These are phyloP conservation scores for Leccinum obscurum DNA, from an alignment of 768 basidiomycete species.

Conservation along the genomic window DNA sequence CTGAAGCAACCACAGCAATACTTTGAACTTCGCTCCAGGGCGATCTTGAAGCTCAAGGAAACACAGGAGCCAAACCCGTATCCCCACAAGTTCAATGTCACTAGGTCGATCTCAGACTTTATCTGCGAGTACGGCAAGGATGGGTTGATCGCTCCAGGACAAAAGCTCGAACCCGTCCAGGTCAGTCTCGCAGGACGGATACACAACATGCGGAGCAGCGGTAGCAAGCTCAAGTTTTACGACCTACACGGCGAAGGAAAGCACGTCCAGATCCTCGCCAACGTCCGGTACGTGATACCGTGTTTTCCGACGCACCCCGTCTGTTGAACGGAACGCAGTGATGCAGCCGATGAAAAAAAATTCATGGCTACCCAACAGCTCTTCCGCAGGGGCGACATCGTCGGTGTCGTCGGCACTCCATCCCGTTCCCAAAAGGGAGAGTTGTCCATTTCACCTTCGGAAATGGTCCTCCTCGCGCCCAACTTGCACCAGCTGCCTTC, in stretches of 20 bases:
- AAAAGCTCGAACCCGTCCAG: conserved; percentile 54
- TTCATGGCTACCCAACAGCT: conserved; percentile 77
- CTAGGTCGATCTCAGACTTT: conserved; percentile 70
- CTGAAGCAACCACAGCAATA: conserved; percentile 70
- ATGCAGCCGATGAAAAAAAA: conserved; percentile 57
- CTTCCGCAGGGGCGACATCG: conserved; percentile 95
- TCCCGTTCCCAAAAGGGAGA: conserved; percentile 95
- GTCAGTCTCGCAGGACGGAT: conserved; percentile 88
- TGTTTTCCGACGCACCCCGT: background rate
- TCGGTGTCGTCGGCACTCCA: conserved; percentile 88
- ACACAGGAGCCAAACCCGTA: conserved; percentile 91
- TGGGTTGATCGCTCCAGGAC: conserved; percentile 66
- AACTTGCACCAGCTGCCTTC: conserved; percentile 96
- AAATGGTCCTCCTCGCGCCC: conserved; percentile 88
- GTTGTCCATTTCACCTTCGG: conserved; percentile 80
- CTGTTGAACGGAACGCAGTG: conserved; percentile 40
- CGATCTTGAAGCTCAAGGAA: conserved; percentile 82
- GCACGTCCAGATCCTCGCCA: conserved; percentile 96
- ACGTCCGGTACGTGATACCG: conserved; percentile 60
- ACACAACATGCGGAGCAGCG: conserved; percentile 82
- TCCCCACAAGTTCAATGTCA: conserved; percentile 98
- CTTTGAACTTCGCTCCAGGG: conserved; percentile 88
- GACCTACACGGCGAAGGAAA: conserved; percentile 90
- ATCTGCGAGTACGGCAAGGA: conserved; percentile 72
- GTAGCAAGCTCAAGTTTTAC: conserved; percentile 89